Evolutionary conservation across 768 basidiomycete species (phyloP).

Genomic region (Lentinula guzmanii): DNA sequence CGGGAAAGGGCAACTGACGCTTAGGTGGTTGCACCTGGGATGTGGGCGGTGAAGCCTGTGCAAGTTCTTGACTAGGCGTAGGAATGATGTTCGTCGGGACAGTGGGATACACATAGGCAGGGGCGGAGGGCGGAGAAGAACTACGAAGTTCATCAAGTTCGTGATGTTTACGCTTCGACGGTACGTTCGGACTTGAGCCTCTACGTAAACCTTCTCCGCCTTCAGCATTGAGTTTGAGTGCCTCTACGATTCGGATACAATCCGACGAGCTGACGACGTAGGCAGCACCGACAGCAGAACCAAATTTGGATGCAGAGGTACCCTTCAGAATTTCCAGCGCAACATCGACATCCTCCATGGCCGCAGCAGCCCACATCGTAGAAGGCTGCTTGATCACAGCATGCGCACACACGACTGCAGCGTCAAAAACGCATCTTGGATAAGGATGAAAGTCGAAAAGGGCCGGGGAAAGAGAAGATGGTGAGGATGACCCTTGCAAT

Average conservation of each 20-base stretch:
- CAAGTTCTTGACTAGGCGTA: neutral
- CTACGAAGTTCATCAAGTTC: constrained; percentile 22
- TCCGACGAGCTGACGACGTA: constrained; percentile 21
- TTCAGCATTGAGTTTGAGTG: neutral
- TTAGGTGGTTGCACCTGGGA: neutral
- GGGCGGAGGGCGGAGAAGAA: neutral
- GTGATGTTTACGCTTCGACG: constrained; percentile 35
- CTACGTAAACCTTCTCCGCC: neutral
- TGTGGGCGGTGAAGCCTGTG: neutral
- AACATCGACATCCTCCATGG: constrained; percentile 37
- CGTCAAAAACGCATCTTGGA: constrained; percentile 57
- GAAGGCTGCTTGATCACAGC: constrained; percentile 49
- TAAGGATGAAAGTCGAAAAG: constrained; percentile 55
- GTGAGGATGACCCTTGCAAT: constrained; percentile 8
- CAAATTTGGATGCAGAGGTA: constrained; percentile 14
- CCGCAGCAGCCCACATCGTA: constrained; percentile 40
- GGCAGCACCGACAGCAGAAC: constrained; percentile 24
- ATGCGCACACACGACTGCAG: constrained; percentile 59
- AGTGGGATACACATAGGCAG: constrained; percentile 7
- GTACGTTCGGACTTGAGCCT: constrained; percentile 9
- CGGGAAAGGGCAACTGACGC: constrained; percentile 1
- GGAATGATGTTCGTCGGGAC: neutral
- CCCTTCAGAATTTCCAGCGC: constrained; percentile 40
- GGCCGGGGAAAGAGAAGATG: constrained; percentile 26
- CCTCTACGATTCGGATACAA: constrained; percentile 21